Conservation (phyloP, 768 basidiomycete species). For the Kwoniella bestiolae region DNA sequence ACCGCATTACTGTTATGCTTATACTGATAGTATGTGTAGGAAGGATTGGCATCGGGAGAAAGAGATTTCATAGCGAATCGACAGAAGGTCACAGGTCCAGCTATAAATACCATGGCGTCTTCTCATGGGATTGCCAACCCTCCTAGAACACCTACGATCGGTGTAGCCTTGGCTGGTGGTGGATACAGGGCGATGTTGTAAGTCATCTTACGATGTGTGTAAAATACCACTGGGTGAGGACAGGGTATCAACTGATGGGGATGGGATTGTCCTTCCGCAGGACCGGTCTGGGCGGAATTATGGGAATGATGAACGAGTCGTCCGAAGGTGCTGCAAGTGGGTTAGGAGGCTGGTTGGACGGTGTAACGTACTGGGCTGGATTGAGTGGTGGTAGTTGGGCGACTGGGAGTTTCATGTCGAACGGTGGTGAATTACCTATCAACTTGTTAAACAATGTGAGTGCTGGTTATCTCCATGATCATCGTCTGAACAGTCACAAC, state of each 20-base stretch:
- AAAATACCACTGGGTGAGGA: too few species aligned
- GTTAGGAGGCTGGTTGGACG: conserved; percentile 72
- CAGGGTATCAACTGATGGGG: too few species aligned
- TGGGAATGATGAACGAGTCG: conserved; percentile 65
- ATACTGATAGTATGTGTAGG: background rate
- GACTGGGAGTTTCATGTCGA: conserved; percentile 61
- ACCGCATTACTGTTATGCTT: background rate
- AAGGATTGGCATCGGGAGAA: conserved; percentile 37
- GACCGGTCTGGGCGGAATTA: conserved; percentile 37
- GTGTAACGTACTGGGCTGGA: conserved; percentile 70
- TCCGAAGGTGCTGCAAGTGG: conserved; percentile 63
- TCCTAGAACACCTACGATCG: conserved; percentile 44
- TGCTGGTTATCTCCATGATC: background rate
- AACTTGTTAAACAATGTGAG: conserved; percentile 52
- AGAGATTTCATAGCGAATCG: conserved; percentile 35
- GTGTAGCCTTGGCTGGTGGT: conserved; percentile 70
- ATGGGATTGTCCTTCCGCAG: conserved; percentile 12
- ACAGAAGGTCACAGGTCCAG: conserved; percentile 26
- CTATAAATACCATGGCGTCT: conserved; percentile 36
- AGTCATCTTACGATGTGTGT: too few species aligned
- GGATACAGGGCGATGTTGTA: conserved; percentile 71
- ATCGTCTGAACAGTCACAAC: too few species aligned
- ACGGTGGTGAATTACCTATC: conserved; percentile 43
- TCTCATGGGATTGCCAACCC: conserved; percentile 38
- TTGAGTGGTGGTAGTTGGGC: conserved; percentile 59